phyloP scores from a whole-genome alignment of 306 rosid genomes.

The Castanopsis chinensis region DNA sequence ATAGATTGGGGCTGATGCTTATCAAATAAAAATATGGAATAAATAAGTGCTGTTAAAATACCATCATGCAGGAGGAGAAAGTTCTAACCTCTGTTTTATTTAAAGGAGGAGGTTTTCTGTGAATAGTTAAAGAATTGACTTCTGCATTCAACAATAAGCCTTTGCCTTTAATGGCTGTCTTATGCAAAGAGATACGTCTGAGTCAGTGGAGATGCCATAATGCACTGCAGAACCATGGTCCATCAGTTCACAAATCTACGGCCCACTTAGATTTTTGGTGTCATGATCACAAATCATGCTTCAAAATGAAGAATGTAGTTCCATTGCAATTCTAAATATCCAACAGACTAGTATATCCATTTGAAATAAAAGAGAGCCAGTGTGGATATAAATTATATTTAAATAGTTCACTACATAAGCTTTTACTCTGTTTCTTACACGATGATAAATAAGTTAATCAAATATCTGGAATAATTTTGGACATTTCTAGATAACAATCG shows the following conservation, averaged over 20 bases:
- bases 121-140: not conserved
- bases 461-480: slow-evolving; percentile 32
- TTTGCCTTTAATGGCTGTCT: not conserved
- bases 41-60: not conserved
- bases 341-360: not conserved
- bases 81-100: not conserved
- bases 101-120: not conserved
- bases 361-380: not conserved
- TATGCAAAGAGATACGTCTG: not conserved
- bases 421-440: slow-evolving; percentile 23
- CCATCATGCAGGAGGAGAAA: not conserved
- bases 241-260: not conserved
- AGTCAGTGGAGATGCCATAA: not conserved
- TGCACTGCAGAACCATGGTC: not conserved
- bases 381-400: slow-evolving; percentile 2
- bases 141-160: not conserved
- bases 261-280: not conserved
- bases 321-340: not conserved
- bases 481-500: slow-evolving; percentile 28
- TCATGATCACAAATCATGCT: not conserved
- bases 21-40: not conserved
- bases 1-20: not conserved
- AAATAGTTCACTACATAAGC: slow-evolving; percentile 20
- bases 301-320: not conserved
- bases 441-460: slow-evolving; percentile 30